A percentile compares a stretch with the other conserved stretches of the same genome.
phyloP scores from a whole-genome alignment of 108 stramenopile genomes.

The Cyclotella distinguenda region DNA sequence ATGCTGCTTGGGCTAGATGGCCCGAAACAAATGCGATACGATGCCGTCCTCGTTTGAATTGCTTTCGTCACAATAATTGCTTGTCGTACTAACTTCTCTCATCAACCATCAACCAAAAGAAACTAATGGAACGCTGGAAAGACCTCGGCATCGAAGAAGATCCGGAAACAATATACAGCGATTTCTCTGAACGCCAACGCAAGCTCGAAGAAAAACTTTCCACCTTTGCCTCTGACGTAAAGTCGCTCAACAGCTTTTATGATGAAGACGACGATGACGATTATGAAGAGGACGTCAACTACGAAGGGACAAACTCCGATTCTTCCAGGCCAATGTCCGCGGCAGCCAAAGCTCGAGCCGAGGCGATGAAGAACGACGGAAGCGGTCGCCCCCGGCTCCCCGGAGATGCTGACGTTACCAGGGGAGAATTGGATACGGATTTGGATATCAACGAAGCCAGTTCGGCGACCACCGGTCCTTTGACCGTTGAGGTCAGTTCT shows the following conservation, averaged over 20 bases:
- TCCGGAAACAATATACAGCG: slow-evolving; percentile 7
- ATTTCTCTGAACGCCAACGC: background rate
- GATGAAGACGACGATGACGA: slow-evolving; percentile 30
- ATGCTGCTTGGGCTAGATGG: too few species aligned
- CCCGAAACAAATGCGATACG: background rate
- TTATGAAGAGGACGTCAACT: slow-evolving; percentile 21
- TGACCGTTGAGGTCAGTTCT: slow-evolving; percentile 82
- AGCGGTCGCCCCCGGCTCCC: slow-evolving; percentile 73
- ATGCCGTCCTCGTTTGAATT: background rate
- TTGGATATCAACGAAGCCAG: slow-evolving; percentile 55
- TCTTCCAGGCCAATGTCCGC: slow-evolving; percentile 44
- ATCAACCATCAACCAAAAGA: background rate
- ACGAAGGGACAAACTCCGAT: slow-evolving; percentile 21
- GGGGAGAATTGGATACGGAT: slow-evolving; percentile 57
- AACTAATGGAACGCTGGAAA: slow-evolving; percentile 12
- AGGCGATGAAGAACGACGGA: slow-evolving; percentile 54
- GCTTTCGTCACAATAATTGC: background rate
- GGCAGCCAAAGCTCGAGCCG: slow-evolving; percentile 65
- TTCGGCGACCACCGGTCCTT: slow-evolving; percentile 61
- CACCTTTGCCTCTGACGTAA: slow-evolving; percentile 29
- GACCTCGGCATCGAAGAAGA: slow-evolving; percentile 10
- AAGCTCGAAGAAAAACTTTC: slow-evolving; percentile 14
- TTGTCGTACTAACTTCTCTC: background rate
- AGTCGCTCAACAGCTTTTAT: background rate
- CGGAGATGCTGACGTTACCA: slow-evolving; percentile 75